Conservation (phyloP, 495 filamentous ascomycete species). For the Aspergillus asperescens region DNA sequence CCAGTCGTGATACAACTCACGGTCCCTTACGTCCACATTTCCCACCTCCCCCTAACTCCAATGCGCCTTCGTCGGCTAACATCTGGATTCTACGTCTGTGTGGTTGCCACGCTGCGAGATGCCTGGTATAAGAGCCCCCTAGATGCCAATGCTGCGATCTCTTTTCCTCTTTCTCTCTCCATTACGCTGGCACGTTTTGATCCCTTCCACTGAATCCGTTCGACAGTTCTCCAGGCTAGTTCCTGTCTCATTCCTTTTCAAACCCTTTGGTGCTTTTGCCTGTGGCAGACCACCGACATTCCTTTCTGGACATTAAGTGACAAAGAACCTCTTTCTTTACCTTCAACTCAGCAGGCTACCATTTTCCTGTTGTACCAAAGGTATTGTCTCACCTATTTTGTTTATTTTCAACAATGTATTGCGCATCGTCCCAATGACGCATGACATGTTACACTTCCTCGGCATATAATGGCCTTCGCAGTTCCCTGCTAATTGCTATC, state of each 20-base stretch:
- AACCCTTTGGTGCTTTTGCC: constrained; percentile 26
- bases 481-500: not conserved
- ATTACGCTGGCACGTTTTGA: constrained; percentile 22
- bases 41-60: constrained; percentile 6
- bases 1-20: constrained; percentile 10
- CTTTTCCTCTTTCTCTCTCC: constrained; percentile 12
- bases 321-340: not conserved
- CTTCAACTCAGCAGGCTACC: not conserved
- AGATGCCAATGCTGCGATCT: constrained; percentile 8
- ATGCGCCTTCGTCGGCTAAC: constrained; percentile 1
- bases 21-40: constrained; percentile 1
- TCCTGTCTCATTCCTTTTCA: constrained; percentile 30
- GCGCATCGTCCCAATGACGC: too few species aligned
- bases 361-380: constrained; percentile 14
- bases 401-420: not conserved
- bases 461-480: not conserved
- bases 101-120: not conserved
- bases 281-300: constrained; percentile 35
- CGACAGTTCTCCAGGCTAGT: constrained; percentile 35
- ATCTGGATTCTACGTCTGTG: constrained; percentile 6
- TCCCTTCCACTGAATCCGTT: constrained; percentile 26
- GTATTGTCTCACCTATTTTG: constrained; percentile 8
- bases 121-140: constrained; percentile 19
- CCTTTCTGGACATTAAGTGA: constrained; percentile 17
- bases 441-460: too few species aligned